phyloP scores from a whole-genome alignment of 352 stramenopile species.

The Globisporangium recalcitrans region DNA sequence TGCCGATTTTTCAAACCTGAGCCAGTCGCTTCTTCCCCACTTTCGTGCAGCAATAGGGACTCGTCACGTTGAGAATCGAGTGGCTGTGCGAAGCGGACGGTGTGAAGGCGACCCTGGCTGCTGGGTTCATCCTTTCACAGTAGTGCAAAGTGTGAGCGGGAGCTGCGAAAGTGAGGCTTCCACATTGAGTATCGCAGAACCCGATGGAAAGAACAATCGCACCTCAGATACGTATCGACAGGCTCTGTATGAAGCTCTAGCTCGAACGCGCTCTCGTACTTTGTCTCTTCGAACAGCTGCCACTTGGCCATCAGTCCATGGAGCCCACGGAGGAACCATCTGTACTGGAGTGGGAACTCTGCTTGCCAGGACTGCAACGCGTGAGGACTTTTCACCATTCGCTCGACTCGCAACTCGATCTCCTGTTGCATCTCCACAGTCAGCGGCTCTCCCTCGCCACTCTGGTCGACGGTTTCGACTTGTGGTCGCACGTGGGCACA shows the following conservation, averaged over 20 bases:
- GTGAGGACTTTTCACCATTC: background rate
- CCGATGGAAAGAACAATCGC: background rate
- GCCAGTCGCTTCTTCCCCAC: background rate
- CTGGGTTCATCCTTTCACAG: constrained; percentile 7
- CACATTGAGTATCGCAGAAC: background rate
- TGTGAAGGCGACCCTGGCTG: background rate
- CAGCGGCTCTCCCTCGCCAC: background rate
- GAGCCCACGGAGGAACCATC: background rate
- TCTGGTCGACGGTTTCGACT: background rate
- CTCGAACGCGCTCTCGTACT: constrained; percentile 6
- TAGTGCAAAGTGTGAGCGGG: background rate
- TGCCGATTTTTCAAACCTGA: background rate
- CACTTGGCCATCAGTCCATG: background rate
- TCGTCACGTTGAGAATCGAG: constrained; percentile 1
- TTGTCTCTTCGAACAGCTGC: constrained; percentile 8
- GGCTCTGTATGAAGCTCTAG: background rate
- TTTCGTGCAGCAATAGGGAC: constrained; percentile 4
- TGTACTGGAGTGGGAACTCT: background rate
- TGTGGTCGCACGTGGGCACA: background rate
- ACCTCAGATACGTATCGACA: background rate
- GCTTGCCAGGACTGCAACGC: background rate
- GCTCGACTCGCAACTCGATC: background rate
- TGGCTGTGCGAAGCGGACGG: background rate
- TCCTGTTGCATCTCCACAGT: background rate
- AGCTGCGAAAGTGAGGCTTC: no score